Evolutionary conservation across 805 yeast genomes (phyloP).

Genomic region (Metschnikowia cubensis): DNA sequence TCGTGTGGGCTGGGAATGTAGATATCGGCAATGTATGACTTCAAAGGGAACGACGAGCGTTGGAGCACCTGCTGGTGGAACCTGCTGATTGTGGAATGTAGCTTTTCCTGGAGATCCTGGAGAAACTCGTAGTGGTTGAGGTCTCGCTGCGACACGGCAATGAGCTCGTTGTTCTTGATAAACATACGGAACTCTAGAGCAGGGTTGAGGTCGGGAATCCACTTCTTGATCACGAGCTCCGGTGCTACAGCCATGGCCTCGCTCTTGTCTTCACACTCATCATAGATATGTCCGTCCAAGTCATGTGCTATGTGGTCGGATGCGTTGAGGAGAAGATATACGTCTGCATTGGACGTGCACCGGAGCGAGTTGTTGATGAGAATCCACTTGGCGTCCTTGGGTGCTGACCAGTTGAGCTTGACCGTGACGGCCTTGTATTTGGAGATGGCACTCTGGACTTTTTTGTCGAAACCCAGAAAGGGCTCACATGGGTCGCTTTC

Average conservation of each 20-base stretch:
- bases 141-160: slow-evolving; percentile 85
- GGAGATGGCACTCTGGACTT: slow-evolving; percentile 46
- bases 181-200: slow-evolving; percentile 90
- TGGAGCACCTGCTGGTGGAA: slow-evolving; percentile 49
- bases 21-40: slow-evolving; percentile 65
- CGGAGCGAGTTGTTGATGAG: slow-evolving; percentile 69
- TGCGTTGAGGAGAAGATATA: slow-evolving; percentile 77
- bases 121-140: slow-evolving; percentile 76
- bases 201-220: slow-evolving; percentile 74
- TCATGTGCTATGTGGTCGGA: slow-evolving; percentile 89
- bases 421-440: slow-evolving; percentile 67
- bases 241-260: slow-evolving; percentile 29
- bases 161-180: slow-evolving; percentile 55
- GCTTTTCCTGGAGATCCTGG: slow-evolving; percentile 43
- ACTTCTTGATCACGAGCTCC: slow-evolving; percentile 75
- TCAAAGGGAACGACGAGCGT: slow-evolving; percentile 20
- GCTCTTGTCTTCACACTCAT: slow-evolving; percentile 32
- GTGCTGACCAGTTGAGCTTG: slow-evolving; percentile 95
- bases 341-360: slow-evolving; percentile 68
- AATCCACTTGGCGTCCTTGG: slow-evolving; percentile 93
- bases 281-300: slow-evolving; percentile 61
- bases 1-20: slow-evolving; percentile 75
- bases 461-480: slow-evolving; percentile 59
- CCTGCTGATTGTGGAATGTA: slow-evolving; percentile 45
- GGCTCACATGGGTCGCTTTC: slow-evolving; percentile 15